phyloP scores from a whole-genome alignment of 1,284 basidiomycete species.

The Xanthoconium separans region DNA sequence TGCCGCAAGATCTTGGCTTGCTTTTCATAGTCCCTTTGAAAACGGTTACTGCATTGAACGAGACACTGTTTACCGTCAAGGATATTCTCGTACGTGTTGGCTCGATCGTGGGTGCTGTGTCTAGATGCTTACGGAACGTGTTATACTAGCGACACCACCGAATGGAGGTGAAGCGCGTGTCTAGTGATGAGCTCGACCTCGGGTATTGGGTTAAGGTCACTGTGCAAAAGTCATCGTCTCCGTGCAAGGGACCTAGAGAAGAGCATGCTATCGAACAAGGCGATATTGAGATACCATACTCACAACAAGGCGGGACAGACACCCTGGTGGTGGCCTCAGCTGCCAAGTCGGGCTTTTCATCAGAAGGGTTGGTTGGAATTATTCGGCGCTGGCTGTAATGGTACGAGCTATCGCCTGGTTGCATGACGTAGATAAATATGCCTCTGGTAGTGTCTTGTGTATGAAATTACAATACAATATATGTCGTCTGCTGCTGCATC shows the following conservation, averaged over 20 bases:
- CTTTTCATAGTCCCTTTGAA: slow-evolving; percentile 13
- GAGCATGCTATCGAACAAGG: no score
- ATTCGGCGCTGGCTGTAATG: not conserved
- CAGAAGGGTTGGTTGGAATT: not conserved
- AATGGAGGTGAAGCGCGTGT: slow-evolving; percentile 4
- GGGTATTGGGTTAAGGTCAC: slow-evolving; percentile 21
- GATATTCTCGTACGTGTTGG: slow-evolving; percentile 11
- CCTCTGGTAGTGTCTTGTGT: no score
- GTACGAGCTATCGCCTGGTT: no score
- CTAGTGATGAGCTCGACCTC: slow-evolving; percentile 14
- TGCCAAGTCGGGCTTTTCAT: not conserved
- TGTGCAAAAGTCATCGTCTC: not conserved
- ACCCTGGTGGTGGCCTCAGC: no score
- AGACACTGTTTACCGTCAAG: slow-evolving; percentile 1
- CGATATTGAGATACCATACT: no score
- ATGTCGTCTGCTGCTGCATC: no score
- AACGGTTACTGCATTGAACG: slow-evolving; percentile 6
- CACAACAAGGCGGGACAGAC: no score
- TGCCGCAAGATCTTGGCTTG: slow-evolving; percentile 15
- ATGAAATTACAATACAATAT: no score
- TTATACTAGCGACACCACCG: not conserved
- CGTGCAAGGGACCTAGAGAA: no score
- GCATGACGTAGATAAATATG: no score
- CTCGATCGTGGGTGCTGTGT: not conserved
- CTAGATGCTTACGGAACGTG: no score